Percentiles rank a stretch among this genome's conserved stretches.
Evolutionary conservation across 179 eudicot genomes (phyloP).

Genomic region (Beta corolliflora): DNA sequence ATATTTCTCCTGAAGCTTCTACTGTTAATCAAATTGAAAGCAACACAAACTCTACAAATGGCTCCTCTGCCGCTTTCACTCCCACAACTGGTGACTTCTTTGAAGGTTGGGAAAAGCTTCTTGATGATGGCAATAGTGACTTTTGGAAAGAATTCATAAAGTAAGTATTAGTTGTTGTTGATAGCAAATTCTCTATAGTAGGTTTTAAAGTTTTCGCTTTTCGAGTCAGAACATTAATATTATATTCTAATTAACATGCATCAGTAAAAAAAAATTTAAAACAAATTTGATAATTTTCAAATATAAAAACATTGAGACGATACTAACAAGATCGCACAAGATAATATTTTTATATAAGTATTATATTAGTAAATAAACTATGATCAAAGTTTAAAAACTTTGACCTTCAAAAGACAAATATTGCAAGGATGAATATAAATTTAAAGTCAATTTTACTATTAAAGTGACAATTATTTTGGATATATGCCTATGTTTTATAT

Average conservation of each 20-base stretch:
- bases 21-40: constrained; percentile 27
- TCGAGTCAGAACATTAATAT: neutral
- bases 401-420: too few relatives aligned
- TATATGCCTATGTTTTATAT: neutral
- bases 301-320: too few relatives aligned
- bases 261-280: neutral
- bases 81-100: constrained; percentile 32
- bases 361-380: too few relatives aligned
- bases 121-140: constrained; percentile 39
- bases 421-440: too few relatives aligned
- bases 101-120: constrained; percentile 41
- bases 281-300: neutral
- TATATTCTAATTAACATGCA: neutral
- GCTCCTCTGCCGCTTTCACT: constrained; percentile 18
- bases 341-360: too few relatives aligned
- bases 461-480: neutral
- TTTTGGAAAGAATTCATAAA: constrained; percentile 40
- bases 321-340: too few relatives aligned
- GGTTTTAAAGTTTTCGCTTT: neutral
- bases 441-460: neutral
- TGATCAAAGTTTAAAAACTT: too few relatives aligned
- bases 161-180: constrained; percentile 31
- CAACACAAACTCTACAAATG: constrained; percentile 39
- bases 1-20: constrained; percentile 32
- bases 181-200: neutral